Evolutionary conservation across 2,329 filamentous ascomycete genomes (phyloP).

Genomic region (Cadophora malorum): DNA sequence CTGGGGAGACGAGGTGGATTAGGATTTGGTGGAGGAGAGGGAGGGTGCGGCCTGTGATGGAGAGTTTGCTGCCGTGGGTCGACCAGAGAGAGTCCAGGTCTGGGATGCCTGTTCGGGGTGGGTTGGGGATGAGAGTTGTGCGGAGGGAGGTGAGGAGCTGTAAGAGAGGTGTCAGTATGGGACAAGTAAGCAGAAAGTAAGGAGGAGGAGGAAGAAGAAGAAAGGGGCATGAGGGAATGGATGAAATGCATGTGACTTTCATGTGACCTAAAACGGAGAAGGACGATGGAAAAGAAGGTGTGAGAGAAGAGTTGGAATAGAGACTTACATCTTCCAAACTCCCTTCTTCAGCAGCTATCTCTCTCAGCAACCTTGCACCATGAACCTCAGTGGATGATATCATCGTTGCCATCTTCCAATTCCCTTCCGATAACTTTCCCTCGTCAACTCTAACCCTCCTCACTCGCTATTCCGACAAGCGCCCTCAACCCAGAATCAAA

Average conservation of each 20-base stretch:
- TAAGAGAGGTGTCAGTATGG: not conserved
- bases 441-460: not conserved
- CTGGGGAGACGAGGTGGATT: constrained; percentile 53
- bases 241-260: constrained; percentile 23
- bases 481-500: not conserved
- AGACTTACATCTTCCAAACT: constrained; percentile 63
- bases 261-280: no score
- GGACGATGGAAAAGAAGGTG: no score
- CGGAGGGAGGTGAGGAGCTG: constrained; percentile 28
- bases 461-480: not conserved
- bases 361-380: constrained; percentile 58
- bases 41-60: constrained; percentile 59
- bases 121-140: constrained; percentile 17
- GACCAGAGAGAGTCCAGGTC: constrained; percentile 55
- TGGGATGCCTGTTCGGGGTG: constrained; percentile 45
- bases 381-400: constrained; percentile 40
- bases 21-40: constrained; percentile 63
- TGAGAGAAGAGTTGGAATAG: not conserved
- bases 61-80: constrained; percentile 57
- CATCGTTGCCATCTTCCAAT: constrained; percentile 20
- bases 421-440: constrained; percentile 3
- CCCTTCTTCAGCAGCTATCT: constrained; percentile 58
- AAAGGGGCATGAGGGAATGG: not conserved
- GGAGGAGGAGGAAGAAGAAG: no score
- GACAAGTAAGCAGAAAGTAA: not conserved